Evolutionary conservation across 1,139 yeast genomes (phyloP).

Genomic region (Kodamaea anthophila): DNA sequence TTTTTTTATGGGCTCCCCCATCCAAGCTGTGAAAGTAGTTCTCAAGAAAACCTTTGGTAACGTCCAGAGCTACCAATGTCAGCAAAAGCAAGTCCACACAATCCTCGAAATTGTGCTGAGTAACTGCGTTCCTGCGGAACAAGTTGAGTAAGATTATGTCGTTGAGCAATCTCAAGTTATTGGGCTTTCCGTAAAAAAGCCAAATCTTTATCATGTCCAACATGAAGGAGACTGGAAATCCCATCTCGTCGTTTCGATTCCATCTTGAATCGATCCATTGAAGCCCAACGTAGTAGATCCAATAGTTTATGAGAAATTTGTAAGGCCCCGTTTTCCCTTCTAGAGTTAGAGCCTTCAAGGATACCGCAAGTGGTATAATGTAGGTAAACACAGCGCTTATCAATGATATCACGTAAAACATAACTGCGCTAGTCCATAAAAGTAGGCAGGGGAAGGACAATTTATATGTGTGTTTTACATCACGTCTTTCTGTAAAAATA

Average conservation of each 20-base stretch:
- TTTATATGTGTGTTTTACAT: too few species aligned
- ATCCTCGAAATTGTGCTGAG: neutral
- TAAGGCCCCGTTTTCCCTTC: constrained; percentile 8
- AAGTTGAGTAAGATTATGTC: constrained; percentile 1
- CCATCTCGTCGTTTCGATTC: constrained; percentile 5
- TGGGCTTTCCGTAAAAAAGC: constrained; percentile 13
- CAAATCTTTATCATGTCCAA: constrained; percentile 8
- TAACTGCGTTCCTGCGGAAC: neutral
- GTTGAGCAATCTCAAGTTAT: constrained; percentile 10
- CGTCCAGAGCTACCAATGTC: neutral
- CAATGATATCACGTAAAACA: constrained; percentile 2
- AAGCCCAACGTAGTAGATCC: constrained; percentile 11
- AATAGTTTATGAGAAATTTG: constrained; percentile 13
- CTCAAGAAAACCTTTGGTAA: constrained; percentile 4
- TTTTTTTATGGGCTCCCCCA: neutral
- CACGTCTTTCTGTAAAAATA: too few species aligned
- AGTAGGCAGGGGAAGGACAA: too few species aligned
- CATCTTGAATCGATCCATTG: constrained; percentile 9
- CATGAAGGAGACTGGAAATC: constrained; percentile 4
- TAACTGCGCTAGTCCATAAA: too few species aligned
- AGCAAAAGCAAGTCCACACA: constrained; percentile 1
- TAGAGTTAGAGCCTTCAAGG: constrained; percentile 10
- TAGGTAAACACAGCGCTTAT: constrained; percentile 9
- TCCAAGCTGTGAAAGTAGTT: constrained; percentile 8
- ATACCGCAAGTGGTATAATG: constrained; percentile 11